phyloP scores from a whole-genome alignment of 1,284 basidiomycete species.

The Boletus subluridellus region DNA sequence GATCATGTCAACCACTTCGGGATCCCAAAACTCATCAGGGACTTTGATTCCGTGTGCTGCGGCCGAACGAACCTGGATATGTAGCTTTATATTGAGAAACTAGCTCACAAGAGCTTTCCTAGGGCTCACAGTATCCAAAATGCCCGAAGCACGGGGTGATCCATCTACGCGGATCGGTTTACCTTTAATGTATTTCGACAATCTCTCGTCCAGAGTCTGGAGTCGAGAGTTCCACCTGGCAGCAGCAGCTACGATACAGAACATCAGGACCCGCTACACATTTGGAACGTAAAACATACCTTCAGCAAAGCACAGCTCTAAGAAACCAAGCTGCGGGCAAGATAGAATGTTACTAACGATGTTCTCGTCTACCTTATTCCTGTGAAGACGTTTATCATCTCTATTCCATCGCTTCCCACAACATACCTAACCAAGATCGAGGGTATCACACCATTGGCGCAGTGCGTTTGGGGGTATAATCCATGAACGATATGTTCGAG shows the following conservation, averaged over 20 bases:
- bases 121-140: conserved; percentile 68
- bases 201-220: conserved; percentile 57
- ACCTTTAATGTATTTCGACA: conserved; percentile 70
- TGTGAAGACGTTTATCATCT: conserved; percentile 25
- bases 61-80: conserved; percentile 57
- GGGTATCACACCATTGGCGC: conserved; percentile 45
- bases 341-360: conserved; percentile 64
- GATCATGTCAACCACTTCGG: conserved; percentile 52
- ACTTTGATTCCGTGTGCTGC: conserved; percentile 67
- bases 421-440: conserved; percentile 54
- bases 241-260: conserved; percentile 52
- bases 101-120: background rate
- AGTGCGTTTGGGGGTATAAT: conserved; percentile 59
- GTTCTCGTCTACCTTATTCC: conserved; percentile 71
- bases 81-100: background rate
- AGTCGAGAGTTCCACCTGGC: conserved; percentile 63
- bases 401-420: background rate
- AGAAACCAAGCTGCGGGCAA: conserved; percentile 63
- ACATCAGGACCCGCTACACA: background rate
- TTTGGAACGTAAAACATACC: conserved; percentile 36
- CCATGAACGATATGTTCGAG: conserved; percentile 73
- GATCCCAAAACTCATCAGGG: conserved; percentile 67
- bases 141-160: conserved; percentile 70
- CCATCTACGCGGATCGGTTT: conserved; percentile 72
- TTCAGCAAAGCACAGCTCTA: conserved; percentile 61